Base-by-base conservation (phyloP, 441 rosid species). In the Gossypium laxum region DNA sequence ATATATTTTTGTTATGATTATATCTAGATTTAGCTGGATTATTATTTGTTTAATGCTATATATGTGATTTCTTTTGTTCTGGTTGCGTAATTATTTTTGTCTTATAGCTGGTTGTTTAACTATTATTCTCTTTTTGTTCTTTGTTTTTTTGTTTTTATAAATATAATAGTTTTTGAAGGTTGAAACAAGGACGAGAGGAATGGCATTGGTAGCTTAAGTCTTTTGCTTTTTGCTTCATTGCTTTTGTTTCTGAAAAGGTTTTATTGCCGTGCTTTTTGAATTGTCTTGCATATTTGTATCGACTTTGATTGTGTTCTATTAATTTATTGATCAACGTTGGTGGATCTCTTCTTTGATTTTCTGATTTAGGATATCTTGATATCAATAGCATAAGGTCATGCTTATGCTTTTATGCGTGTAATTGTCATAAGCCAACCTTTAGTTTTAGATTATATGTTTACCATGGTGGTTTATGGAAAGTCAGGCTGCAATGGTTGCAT, bases 401-500 rank as follows among this genome's bases (percentile, higher is more conserved):
- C 17, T 51, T 67, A n/a, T 48, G 43, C 43, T 24, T 6, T 15
- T 47, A 7, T 47, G 26, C 11, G 1, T 50, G 59, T 28, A 26
- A 15, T 50, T 67, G 10, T 67, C 15, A 48, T 67, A 7, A 22
- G 45, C 51, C 51, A 56, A 54, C 14, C 58, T 67, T 38, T 67
- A 67, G 24, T 71, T 70, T 24, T 71, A 22, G 26, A 54, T 75
- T 72, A 63, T 55, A 47, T 14, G 30, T 72, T 48, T 68, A 72
- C n/a, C 12, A 56, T 70, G 73, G 72, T 69, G 7, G 72, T 72
- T 66, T 72, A 73, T 75, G 57, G 57, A 32, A 54, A 55, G 38
- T 54, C 51, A 41, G 73, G 51, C 34, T 61, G 56, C 71, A 70
- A 77, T 70, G 56, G 79, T 76, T 80, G 78, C 73, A 58, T 72